phyloP scores from a whole-genome alignment of 495 filamentous ascomycete species.

The Tuber microsphaerosporum region DNA sequence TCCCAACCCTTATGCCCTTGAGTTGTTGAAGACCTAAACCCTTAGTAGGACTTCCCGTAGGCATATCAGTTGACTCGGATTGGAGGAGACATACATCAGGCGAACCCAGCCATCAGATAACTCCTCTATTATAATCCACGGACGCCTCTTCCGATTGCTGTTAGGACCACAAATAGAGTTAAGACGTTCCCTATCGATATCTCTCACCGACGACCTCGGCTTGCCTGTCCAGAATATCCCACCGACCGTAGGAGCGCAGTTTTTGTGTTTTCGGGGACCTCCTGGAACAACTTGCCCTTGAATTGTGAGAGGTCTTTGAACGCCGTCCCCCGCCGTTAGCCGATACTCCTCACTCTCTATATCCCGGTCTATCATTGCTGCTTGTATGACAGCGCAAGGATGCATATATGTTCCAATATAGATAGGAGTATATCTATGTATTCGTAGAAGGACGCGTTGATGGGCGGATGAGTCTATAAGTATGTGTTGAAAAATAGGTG shows the following conservation, averaged over 20 bases:
- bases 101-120: background rate
- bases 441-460: background rate
- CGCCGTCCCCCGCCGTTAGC: background rate
- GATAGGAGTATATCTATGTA: background rate
- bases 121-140: background rate
- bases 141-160: background rate
- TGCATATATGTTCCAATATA: background rate
- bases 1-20: background rate
- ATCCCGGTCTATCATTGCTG: background rate
- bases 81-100: background rate
- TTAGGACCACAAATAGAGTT: background rate
- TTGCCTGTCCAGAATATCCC: background rate
- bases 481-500: background rate
- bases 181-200: background rate
- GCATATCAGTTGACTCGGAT: background rate
- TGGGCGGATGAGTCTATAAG: background rate
- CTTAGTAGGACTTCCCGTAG: background rate
- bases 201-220: background rate
- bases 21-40: background rate
- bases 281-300: background rate
- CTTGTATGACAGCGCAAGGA: background rate
- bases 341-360: background rate
- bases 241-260: background rate
- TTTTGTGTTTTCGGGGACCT: background rate
- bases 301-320: background rate